These are phyloP conservation scores for Kodamaea neixiangensis DNA, from an alignment of 805 yeast species.

Conservation along the genomic window DNA sequence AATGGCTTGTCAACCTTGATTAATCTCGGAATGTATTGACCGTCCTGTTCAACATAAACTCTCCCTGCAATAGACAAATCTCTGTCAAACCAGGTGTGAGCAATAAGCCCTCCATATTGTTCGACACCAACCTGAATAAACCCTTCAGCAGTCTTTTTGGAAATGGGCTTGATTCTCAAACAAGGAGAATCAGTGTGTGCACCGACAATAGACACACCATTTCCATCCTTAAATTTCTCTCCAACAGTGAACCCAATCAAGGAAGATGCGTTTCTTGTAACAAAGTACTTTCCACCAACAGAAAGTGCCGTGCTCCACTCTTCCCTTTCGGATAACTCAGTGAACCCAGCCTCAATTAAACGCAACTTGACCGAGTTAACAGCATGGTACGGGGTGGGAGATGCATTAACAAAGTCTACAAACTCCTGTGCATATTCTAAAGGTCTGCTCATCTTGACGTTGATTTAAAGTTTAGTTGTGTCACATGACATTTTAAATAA, in stretches of 20 bases:
- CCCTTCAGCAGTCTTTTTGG: conserved; percentile 69
- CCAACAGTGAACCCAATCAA: conserved; percentile 87
- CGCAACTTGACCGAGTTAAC: conserved; percentile 64
- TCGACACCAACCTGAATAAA: conserved; percentile 91
- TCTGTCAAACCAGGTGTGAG: conserved; percentile 97
- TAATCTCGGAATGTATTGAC: conserved; percentile 60
- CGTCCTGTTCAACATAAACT: conserved; percentile 62
- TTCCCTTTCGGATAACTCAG: conserved; percentile 68
- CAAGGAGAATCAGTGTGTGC: conserved; percentile 97
- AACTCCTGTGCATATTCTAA: conserved; percentile 57
- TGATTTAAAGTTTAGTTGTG: not conserved
- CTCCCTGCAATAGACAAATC: conserved; percentile 92
- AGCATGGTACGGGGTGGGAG: conserved; percentile 96
- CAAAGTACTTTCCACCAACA: conserved; percentile 68
- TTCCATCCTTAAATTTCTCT: conserved; percentile 67
- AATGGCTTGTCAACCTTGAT: conserved; percentile 82
- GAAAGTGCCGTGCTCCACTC: conserved; percentile 52
- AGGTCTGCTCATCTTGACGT: conserved; percentile 13
- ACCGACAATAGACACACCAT: conserved; percentile 86
- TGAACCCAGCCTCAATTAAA: conserved; percentile 64
- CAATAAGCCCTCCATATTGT: conserved; percentile 92
- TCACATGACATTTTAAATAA: not conserved
- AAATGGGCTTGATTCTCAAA: conserved; percentile 83
- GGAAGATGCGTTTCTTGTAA: conserved; percentile 88
- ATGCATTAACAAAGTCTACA: conserved; percentile 72